phyloP scores from a whole-genome alignment of 2,329 filamentous ascomycete genomes.

The Aspergillus unguis region DNA sequence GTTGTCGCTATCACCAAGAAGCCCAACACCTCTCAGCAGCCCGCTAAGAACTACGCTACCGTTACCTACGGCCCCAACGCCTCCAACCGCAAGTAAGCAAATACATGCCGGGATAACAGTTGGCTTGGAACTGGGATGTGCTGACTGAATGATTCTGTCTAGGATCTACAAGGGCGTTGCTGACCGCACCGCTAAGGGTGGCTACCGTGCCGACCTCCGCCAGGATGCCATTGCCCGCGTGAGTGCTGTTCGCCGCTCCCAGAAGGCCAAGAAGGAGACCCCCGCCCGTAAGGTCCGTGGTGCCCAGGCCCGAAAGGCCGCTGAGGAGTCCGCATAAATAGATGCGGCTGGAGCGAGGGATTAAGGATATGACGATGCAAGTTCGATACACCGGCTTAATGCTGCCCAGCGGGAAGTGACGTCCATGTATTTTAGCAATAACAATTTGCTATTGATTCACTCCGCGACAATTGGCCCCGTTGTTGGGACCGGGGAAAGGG shows the following conservation, averaged over 20 bases:
- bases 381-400: constrained; percentile 20
- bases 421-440: constrained; percentile 33
- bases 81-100: constrained; percentile 72
- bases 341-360: constrained; percentile 1
- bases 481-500: constrained; percentile 12
- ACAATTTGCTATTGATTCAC: constrained; percentile 16
- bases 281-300: constrained; percentile 74
- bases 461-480: constrained; percentile 7
- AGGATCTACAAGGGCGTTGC: constrained; percentile 90
- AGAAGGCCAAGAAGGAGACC: constrained; percentile 72
- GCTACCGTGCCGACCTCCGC: constrained; percentile 80
- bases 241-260: constrained; percentile 76
- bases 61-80: constrained; percentile 69
- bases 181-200: constrained; percentile 73
- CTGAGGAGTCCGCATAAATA: constrained; percentile 37
- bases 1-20: constrained; percentile 85
- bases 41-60: constrained; percentile 63
- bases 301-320: constrained; percentile 71
- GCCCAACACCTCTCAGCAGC: constrained; percentile 66
- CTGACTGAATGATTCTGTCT: constrained; percentile 18
- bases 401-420: constrained; percentile 24
- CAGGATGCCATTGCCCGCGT: constrained; percentile 78
- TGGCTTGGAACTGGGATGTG: constrained; percentile 12
- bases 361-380: constrained; percentile 14
- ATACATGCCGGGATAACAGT: background rate